Evolutionary conservation across 2,329 filamentous ascomycete species (phyloP).

Genomic region (Aspergillus fijiensis): DNA sequence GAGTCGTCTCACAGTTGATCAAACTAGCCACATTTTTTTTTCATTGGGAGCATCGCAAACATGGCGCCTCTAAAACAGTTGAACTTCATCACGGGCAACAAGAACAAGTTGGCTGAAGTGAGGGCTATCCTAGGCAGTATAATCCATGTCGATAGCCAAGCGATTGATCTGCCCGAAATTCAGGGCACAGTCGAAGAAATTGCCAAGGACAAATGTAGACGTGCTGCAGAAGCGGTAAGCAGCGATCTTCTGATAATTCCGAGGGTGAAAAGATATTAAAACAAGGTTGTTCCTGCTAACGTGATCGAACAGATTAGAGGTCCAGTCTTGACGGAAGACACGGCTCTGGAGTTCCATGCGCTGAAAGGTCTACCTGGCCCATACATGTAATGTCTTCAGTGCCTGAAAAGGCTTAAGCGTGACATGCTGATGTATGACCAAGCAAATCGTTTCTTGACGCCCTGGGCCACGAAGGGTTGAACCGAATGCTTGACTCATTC

Average conservation of each 20-base stretch:
- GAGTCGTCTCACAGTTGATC: no score
- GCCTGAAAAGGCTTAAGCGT: conserved; percentile 30
- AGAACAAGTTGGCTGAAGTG: conserved; percentile 89
- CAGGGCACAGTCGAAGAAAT: conserved; percentile 93
- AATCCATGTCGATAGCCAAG: conserved; percentile 71
- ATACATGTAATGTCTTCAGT: conserved; percentile 68
- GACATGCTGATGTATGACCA: conserved; percentile 11
- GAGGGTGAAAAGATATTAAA: neutral
- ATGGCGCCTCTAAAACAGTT: conserved; percentile 57
- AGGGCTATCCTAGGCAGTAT: conserved; percentile 75
- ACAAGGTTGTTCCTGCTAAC: conserved; percentile 4
- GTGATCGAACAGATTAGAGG: conserved; percentile 63
- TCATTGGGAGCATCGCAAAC: neutral
- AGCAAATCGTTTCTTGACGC: conserved; percentile 93
- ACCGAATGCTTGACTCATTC: conserved; percentile 86
- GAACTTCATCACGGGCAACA: conserved; percentile 96
- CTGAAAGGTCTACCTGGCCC: conserved; percentile 88
- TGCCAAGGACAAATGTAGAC: conserved; percentile 78
- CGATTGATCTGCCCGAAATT: conserved; percentile 80
- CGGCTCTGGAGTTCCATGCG: conserved; percentile 87
- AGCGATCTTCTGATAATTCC: neutral
- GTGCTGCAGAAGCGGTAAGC: conserved; percentile 73
- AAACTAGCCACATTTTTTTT: neutral
- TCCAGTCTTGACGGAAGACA: conserved; percentile 93
- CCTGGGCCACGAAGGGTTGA: conserved; percentile 79